phyloP scores from a whole-genome alignment of 2,329 filamentous ascomycete species.

The Microsporum ferrugineum region DNA sequence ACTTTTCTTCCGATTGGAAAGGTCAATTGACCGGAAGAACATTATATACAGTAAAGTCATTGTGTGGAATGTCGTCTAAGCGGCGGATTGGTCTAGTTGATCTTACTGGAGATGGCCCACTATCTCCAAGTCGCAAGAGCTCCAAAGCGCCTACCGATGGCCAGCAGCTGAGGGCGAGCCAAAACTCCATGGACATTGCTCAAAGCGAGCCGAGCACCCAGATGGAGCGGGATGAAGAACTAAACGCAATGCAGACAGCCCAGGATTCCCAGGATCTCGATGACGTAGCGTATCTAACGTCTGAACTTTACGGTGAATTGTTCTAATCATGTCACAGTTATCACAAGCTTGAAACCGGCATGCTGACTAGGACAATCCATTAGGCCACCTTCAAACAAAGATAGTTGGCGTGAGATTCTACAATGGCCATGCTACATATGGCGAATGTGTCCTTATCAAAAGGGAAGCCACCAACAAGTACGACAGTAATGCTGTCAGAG shows the following conservation, averaged over 20 bases:
- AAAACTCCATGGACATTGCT: constrained; percentile 23
- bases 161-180: constrained; percentile 22
- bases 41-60: neutral
- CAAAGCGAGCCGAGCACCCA: constrained; percentile 22
- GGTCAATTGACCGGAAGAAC: neutral
- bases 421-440: constrained; percentile 48
- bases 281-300: constrained; percentile 26
- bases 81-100: constrained; percentile 17
- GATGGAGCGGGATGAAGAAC: constrained; percentile 27
- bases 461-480: constrained; percentile 59
- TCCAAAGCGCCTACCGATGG: constrained; percentile 7
- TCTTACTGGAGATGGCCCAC: constrained; percentile 18
- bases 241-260: constrained; percentile 23
- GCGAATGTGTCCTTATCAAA: constrained; percentile 51
- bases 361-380: neutral
- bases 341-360: neutral
- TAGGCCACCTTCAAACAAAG: constrained; percentile 38
- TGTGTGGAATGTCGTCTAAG: constrained; percentile 1
- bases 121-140: neutral
- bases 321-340: neutral
- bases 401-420: constrained; percentile 56
- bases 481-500: constrained; percentile 64
- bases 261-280: constrained; percentile 26
- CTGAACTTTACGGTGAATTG: constrained; percentile 31
- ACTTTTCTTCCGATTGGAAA: neutral